Conservation (phyloP, 345 rosid genomes). For the Salix purpurea region DNA sequence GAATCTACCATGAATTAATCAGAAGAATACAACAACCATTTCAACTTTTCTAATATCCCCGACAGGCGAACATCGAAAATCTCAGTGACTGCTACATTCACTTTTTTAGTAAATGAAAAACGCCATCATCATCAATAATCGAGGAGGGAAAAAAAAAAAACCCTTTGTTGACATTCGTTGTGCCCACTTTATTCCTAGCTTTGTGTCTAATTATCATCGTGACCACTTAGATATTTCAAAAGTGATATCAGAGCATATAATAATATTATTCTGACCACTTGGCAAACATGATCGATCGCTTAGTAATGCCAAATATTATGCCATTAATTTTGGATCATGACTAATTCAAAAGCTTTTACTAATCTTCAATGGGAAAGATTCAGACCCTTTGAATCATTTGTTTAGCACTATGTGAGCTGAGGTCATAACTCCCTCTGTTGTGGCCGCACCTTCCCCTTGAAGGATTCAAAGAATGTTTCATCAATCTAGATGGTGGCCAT, state of each 20-base stretch:
- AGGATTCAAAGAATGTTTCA: not conserved
- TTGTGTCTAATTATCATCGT: constrained; percentile 5
- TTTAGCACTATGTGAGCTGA: not conserved
- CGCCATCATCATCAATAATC: not conserved
- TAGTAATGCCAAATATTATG: not conserved
- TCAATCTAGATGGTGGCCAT: not conserved
- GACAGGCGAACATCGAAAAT: not conserved
- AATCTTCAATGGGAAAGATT: not conserved
- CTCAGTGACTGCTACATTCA: not conserved
- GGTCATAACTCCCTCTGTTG: not conserved
- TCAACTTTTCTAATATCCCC: not conserved
- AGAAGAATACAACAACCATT: not conserved
- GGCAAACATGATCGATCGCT: not conserved
- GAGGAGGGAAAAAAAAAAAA: not conserved
- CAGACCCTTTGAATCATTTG: not conserved
- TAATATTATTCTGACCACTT: constrained; percentile 1
- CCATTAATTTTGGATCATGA: not conserved
- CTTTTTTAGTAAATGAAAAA: not conserved
- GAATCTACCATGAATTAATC: not conserved
- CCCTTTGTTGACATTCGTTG: constrained; percentile 5
- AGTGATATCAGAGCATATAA: not conserved
- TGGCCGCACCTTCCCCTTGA: not conserved
- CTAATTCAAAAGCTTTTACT: not conserved
- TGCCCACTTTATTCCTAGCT: not conserved
- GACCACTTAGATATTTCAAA: constrained; percentile 3